Evolutionary conservation across 2,329 filamentous ascomycete species (phyloP).

Genomic region (Pseudogymnoascus sp.): DNA sequence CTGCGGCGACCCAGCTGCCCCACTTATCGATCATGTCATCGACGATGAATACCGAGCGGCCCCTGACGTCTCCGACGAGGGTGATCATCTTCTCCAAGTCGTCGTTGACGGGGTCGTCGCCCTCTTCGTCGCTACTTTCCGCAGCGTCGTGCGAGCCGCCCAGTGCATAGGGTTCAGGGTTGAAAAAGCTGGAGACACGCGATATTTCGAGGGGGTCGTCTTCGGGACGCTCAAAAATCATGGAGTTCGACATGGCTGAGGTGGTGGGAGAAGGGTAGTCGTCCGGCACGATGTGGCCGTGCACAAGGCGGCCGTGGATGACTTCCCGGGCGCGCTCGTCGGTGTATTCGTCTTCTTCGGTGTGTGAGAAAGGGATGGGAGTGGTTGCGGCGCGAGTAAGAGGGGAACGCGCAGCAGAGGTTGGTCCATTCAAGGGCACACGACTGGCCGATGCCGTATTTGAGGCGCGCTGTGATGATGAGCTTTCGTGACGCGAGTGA

Average conservation of each 20-base stretch:
- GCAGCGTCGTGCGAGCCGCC: constrained; percentile 78
- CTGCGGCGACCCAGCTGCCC: constrained; percentile 92
- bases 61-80: constrained; percentile 87
- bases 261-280: constrained; percentile 73
- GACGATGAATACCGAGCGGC: constrained; percentile 84
- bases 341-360: constrained; percentile 25
- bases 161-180: constrained; percentile 56
- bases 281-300: constrained; percentile 92
- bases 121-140: constrained; percentile 84
- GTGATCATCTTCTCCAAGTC: constrained; percentile 92
- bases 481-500: constrained; percentile 21
- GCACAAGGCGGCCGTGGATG: constrained; percentile 80
- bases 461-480: constrained; percentile 18
- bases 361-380: constrained; percentile 16
- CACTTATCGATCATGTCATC: constrained; percentile 99
- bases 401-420: constrained; percentile 17
- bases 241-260: constrained; percentile 57
- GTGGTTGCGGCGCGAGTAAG: constrained; percentile 17
- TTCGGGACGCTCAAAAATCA: constrained; percentile 44
- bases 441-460: constrained; percentile 20
- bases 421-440: constrained; percentile 14
- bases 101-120: constrained; percentile 74
- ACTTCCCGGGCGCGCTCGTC: constrained; percentile 82
- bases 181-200: constrained; percentile 72
- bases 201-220: constrained; percentile 78